A percentile compares a stretch with the other conserved stretches of the same genome.
Conservation (phyloP, 1,139 yeast genomes). For the Geotrichum aggregatum region DNA sequence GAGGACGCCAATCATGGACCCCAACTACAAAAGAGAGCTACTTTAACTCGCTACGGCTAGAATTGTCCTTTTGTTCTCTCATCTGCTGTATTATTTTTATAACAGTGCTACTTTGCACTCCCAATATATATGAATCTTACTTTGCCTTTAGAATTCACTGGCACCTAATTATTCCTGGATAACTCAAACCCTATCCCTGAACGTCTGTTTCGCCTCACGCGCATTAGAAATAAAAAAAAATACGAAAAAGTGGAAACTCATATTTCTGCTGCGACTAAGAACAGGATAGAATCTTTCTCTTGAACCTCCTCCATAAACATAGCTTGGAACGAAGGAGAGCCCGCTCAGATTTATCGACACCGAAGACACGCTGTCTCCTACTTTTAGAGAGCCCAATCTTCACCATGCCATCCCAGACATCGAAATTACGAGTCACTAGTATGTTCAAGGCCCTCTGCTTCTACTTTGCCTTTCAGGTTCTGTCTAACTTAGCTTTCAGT, state of each 20-base stretch:
- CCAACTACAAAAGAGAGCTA: conserved; percentile 3
- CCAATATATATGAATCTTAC: too few species aligned
- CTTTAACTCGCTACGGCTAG: background rate
- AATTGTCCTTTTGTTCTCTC: background rate
- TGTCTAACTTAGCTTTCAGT: conserved; percentile 37
- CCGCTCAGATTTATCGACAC: background rate
- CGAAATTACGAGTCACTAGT: conserved; percentile 9
- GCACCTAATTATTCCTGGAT: too few species aligned
- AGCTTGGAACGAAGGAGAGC: too few species aligned
- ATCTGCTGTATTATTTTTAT: background rate
- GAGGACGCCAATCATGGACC: background rate
- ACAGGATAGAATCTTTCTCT: too few species aligned
- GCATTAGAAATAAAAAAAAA: too few species aligned
- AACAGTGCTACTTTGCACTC: background rate
- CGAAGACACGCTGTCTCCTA: background rate
- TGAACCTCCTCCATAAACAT: too few species aligned
- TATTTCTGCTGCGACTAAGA: too few species aligned
- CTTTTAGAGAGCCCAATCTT: background rate
- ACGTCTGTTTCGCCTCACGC: too few species aligned
- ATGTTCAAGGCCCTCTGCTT: background rate
- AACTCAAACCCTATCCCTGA: too few species aligned
- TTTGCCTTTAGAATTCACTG: too few species aligned
- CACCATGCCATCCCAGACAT: conserved; percentile 4
- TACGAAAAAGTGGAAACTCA: too few species aligned
- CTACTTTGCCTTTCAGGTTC: too few species aligned